Evolutionary conservation across 768 basidiomycete species (phyloP).

Genomic region (Lentinus brumalis): DNA sequence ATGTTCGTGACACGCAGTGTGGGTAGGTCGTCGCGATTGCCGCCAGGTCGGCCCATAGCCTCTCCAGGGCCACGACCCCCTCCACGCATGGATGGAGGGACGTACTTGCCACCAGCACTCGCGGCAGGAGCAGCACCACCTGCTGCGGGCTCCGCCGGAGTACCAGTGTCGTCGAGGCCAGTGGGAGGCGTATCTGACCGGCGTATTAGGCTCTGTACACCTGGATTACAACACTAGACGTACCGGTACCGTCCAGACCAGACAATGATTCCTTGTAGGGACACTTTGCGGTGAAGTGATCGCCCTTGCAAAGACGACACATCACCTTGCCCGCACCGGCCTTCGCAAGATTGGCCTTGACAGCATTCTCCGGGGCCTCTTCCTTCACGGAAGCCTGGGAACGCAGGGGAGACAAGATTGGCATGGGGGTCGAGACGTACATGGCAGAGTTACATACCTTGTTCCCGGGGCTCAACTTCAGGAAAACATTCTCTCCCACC

Average conservation of each 20-base stretch:
- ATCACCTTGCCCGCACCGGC: conserved; percentile 85
- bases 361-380: conserved; percentile 59
- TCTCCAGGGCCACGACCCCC: conserved; percentile 73
- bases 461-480: conserved; percentile 59
- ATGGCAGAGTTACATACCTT: conserved; percentile 50
- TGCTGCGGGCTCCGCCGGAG: conserved; percentile 37
- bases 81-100: conserved; percentile 89
- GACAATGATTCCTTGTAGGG: conserved; percentile 95
- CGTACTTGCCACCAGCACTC: conserved; percentile 76
- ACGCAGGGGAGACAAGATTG: neutral
- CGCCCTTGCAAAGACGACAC: conserved; percentile 94
- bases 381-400: conserved; percentile 68
- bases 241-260: conserved; percentile 64
- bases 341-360: conserved; percentile 67
- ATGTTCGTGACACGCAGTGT: conserved; percentile 98
- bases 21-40: conserved; percentile 85
- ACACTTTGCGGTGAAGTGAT: conserved; percentile 98
- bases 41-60: conserved; percentile 63
- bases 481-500: conserved; percentile 72
- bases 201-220: neutral
- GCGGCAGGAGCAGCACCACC: conserved; percentile 36
- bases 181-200: conserved; percentile 40
- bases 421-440: neutral
- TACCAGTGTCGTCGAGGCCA: conserved; percentile 38
- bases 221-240: conserved; percentile 19